Conservation (phyloP, 805 yeast species). For the Ogataea methanolica region DNA sequence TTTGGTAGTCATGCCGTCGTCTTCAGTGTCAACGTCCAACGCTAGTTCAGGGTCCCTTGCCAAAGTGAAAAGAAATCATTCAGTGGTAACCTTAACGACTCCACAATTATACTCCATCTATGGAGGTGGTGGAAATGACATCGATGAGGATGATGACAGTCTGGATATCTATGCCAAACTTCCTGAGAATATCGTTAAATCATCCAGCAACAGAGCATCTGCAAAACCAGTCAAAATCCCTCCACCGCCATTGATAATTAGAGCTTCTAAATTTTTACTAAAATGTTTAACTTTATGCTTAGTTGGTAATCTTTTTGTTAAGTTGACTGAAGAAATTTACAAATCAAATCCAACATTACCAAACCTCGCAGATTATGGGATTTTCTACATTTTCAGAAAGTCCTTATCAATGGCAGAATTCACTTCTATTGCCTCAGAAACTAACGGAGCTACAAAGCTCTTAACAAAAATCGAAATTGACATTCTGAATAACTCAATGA, state of each 20-base stretch:
- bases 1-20: not conserved
- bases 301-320: constrained; percentile 51
- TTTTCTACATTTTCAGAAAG: constrained; percentile 31
- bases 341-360: constrained; percentile 27
- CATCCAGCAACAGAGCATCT: not conserved
- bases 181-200: constrained; percentile 8
- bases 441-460: constrained; percentile 19
- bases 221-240: not conserved
- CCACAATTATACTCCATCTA: constrained; percentile 26
- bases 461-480: constrained; percentile 11
- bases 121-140: constrained; percentile 18
- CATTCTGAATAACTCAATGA: constrained; percentile 34
- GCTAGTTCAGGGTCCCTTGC: not conserved
- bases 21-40: no score
- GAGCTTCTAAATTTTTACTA: constrained; percentile 1
- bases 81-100: constrained; percentile 21
- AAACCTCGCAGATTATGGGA: constrained; percentile 25
- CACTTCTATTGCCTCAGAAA: constrained; percentile 4
- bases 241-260: not conserved
- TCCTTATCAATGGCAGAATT: constrained; percentile 1
- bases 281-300: constrained; percentile 27
- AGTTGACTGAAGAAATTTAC: constrained; percentile 47
- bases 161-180: constrained; percentile 18
- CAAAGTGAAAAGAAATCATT: constrained; percentile 9
- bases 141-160: constrained; percentile 12